Evolutionary conservation across 1,139 yeast species (phyloP).

Genomic region (Entelexis paramagnoliae): DNA sequence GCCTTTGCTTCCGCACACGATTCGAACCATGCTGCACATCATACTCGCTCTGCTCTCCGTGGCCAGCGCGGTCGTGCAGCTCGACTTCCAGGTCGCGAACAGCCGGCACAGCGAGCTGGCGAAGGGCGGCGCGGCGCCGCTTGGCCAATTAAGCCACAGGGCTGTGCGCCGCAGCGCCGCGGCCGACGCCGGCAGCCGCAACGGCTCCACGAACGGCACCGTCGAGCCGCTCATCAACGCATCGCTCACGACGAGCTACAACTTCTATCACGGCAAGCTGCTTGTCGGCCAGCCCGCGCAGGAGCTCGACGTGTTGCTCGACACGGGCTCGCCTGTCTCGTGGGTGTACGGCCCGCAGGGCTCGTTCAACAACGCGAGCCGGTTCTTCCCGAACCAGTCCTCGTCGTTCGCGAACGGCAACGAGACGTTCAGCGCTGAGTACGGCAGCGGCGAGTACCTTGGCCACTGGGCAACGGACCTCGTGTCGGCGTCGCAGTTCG

Average conservation of each 20-base stretch:
- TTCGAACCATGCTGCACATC: conserved; percentile 4
- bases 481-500: conserved; percentile 32
- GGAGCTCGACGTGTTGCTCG: conserved; percentile 62
- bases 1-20: too few species aligned
- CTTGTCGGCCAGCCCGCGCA: conserved; percentile 87
- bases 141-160: not conserved
- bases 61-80: conserved; percentile 17
- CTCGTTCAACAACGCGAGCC: conserved; percentile 26
- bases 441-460: conserved; percentile 55
- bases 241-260: conserved; percentile 22
- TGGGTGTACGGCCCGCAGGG: conserved; percentile 35
- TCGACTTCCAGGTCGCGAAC: conserved; percentile 19
- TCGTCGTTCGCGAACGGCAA: conserved; percentile 23
- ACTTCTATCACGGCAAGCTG: conserved; percentile 66
- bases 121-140: not conserved
- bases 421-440: conserved; percentile 36
- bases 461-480: conserved; percentile 61
- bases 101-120: conserved; percentile 5
- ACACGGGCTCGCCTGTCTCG: conserved; percentile 57
- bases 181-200: not conserved
- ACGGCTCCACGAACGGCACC: conserved; percentile 6
- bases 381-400: conserved; percentile 32
- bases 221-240: conserved; percentile 19
- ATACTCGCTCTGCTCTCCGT: conserved; percentile 10
- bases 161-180: not conserved